Percentiles rank a stretch among this genome's conserved stretches.
phyloP scores from a whole-genome alignment of 192 early-diverging fungal species.

The Spizellomyces sp. region DNA sequence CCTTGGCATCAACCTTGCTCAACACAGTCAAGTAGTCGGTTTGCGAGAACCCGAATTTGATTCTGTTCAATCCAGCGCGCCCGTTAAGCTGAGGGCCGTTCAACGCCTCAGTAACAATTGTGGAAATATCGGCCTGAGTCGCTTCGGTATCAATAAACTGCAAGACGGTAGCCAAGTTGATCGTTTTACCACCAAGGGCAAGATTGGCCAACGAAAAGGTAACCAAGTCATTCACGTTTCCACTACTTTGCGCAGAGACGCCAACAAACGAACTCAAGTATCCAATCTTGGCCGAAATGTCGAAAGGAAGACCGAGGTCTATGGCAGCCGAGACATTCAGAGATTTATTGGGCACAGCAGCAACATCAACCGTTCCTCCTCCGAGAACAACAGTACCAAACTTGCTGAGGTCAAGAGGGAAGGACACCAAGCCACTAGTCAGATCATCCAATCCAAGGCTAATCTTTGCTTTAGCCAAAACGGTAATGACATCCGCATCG shows the following conservation, averaged over 20 bases:
- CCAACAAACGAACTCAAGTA: slow-evolving; percentile 25
- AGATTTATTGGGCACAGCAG: slow-evolving; percentile 14
- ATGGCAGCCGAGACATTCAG: slow-evolving; percentile 15
- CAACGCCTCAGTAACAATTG: slow-evolving; percentile 16
- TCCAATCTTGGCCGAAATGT: slow-evolving; percentile 9
- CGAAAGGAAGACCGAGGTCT: slow-evolving; percentile 23
- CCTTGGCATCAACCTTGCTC: slow-evolving; percentile 22
- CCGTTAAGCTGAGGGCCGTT: slow-evolving; percentile 12
- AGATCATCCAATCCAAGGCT: slow-evolving; percentile 22
- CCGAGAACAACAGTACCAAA: slow-evolving; percentile 13
- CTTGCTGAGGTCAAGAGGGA: slow-evolving; percentile 25
- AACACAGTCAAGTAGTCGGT: slow-evolving; percentile 23
- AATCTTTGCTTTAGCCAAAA: slow-evolving; percentile 21
- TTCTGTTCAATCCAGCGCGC: neutral
- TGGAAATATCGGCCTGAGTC: slow-evolving; percentile 23
- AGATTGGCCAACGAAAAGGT: slow-evolving; percentile 4
- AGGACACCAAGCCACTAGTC: slow-evolving; percentile 9
- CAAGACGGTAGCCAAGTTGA: slow-evolving; percentile 10
- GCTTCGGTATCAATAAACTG: slow-evolving; percentile 30
- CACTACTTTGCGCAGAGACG: neutral
- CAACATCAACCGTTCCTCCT: slow-evolving; percentile 17
- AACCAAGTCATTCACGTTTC: slow-evolving; percentile 21
- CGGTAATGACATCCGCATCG: slow-evolving; percentile 17
- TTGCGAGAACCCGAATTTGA: slow-evolving; percentile 16
- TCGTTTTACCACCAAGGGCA: neutral